Evolutionary conservation across 2,329 filamentous ascomycete species (phyloP), one percentile per base, ranked within the genome.

Genomic region (Emmonsia crescens): DNA sequence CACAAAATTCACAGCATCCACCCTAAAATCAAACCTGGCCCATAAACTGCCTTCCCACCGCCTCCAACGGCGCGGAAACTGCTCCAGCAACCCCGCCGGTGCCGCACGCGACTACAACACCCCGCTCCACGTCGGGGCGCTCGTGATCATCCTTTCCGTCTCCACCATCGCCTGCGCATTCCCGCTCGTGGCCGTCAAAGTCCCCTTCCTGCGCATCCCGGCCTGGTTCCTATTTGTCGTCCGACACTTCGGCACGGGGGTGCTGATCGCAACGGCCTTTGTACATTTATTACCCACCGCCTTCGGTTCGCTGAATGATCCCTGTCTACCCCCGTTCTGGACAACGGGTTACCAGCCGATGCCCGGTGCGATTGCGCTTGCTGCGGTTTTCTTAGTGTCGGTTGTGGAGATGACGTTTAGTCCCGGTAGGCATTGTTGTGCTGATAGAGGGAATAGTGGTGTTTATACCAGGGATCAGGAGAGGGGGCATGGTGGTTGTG

Each of bases 191-290:
- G 86, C 84, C 10, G 81, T 82, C 60, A 81, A 83, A 65, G 78
- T 81, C 44, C 82, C 81, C 44, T 79, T 80, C 57, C 79, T 85
- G 61, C 81, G 79, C 59, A 81, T 82, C 60, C 85, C 86, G 59
- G 80, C 79, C 64, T 79, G 74, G 27, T 80, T 88, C 67, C 80
- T 88, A 65, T 87, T 88, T 71, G 77, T 86, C 65, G 86, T 85
- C 68, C 84, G 88, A 66, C 88, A 91, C 75, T 88, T 90, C 66
- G 88, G 89, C 69, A 94, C 89, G 0, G 89, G 89, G 63, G 90
- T 94, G 24, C 79, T 94, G n/a, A 87, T 94, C 64, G 89, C 90
- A 12, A 94, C 89, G 0, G 89, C 89, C 61, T 94, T 94, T 69
- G 89, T 93, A 31, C 89, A 93, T 75, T 79, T 88, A 14, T 80